A percentile compares a stretch with the other conserved stretches of the same genome.
These are phyloP conservation scores for Lupinus albus DNA, from an alignment of 306 rosid genomes.

Conservation along the genomic window DNA sequence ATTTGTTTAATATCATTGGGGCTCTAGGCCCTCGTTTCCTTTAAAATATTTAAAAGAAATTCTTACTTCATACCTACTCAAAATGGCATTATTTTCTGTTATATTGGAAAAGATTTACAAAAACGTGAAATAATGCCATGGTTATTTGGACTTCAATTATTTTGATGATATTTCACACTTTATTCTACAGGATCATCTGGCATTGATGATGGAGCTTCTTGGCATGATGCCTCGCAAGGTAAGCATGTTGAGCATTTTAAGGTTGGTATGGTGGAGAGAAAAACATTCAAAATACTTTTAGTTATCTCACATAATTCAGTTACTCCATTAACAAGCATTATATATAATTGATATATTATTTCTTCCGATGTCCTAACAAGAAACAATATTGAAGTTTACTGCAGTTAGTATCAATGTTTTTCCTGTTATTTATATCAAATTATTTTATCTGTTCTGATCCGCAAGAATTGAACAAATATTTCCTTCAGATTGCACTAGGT, in stretches of 20 bases:
- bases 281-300: neutral
- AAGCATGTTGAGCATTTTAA: constrained; percentile 31
- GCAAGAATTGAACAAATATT: constrained; percentile 30
- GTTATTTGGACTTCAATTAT: constrained; percentile 21
- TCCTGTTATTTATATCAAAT: neutral
- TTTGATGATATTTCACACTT: constrained; percentile 29
- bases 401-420: constrained; percentile 14
- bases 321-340: neutral
- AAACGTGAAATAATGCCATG: constrained; percentile 4
- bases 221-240: constrained; percentile 99
- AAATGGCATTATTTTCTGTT: constrained; percentile 18
- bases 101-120: neutral
- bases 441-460: constrained; percentile 3
- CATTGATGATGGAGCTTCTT: constrained; percentile 99
- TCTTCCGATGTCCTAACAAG: neutral
- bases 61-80: neutral
- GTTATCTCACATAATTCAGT: neutral
- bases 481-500: constrained; percentile 82
- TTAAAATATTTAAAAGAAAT: neutral
- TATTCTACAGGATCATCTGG: constrained; percentile 83
- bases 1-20: neutral
- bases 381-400: neutral
- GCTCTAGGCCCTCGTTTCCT: neutral
- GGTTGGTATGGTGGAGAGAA: constrained; percentile 16
- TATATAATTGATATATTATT: too few species aligned